Evolutionary conservation across 305 asterid species (phyloP), one percentile per base, ranked within the genome.

Genomic region (Fraxinus nigra): DNA sequence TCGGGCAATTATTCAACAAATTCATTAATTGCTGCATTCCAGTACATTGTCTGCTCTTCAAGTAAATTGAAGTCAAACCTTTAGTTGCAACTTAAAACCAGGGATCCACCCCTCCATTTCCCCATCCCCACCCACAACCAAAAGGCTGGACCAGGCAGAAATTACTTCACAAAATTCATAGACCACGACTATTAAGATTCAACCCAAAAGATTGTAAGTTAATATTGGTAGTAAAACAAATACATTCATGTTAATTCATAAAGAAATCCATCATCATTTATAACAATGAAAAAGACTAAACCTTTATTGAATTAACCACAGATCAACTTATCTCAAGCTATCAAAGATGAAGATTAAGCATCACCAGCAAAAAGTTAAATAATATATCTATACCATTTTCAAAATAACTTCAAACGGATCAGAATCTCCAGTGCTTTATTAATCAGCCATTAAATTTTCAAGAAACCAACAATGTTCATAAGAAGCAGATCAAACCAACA

Each of bases 391-490:
- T 91, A 93, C 97, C 97, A 93, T 93, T 79, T 82, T 61, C 76
- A 72, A 77, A 87, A 76, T 75, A 83, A 87, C 90, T 88, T 84
- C 86, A 90, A 87, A 80, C 91, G 87, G 93, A 90, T 90, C 94
- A 91, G 89, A 82, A 80, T 81, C 88, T 85, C 22, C 84, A 89
- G 87, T 80, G 85, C 84, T 48, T 79, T 79, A 83, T 32, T 86
- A 83, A 82, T 78, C 91, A 81, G 82, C 81, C 46, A 77, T 18
- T 78, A 70, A 43, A 20, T 59, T 40, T 79, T 78, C 86, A 77
- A 82, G 69, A 67, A 74, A 82, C 33, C 37, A 79, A 80, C 86
- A 84, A 30, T 70, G 74, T 28, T 67, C 81, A 81, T 78, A 73
- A 20, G 32, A 48, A 87, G 59, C 86, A 82, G 87, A 88, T 89